Conservation (phyloP, 2,329 filamentous ascomycete genomes). For the Alternaria incomplexa region DNA sequence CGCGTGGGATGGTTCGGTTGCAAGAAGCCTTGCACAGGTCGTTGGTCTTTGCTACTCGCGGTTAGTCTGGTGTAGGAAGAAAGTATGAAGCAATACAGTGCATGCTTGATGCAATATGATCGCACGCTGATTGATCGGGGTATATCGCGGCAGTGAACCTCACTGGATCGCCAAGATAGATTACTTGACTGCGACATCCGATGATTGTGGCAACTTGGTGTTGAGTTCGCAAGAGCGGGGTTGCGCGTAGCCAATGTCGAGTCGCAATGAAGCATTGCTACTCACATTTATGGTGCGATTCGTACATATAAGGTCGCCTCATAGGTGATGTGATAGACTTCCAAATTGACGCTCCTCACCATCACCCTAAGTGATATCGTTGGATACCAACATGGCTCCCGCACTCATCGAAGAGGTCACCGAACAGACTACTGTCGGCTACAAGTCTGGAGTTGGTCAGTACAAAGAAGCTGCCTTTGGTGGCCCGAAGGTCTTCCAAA, state of each 20-base stretch:
- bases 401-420: slow-evolving; percentile 48
- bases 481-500: slow-evolving; percentile 52
- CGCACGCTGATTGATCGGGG: slow-evolving; percentile 27
- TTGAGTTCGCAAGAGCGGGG: slow-evolving; percentile 19
- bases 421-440: slow-evolving; percentile 31
- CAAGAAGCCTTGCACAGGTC: slow-evolving; percentile 3
- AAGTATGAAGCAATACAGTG: slow-evolving; percentile 37
- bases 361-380: not conserved
- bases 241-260: not conserved
- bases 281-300: not conserved
- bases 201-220: slow-evolving; percentile 41
- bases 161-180: slow-evolving; percentile 8
- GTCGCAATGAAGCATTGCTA: not conserved
- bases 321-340: not conserved
- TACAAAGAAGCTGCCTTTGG: slow-evolving; percentile 53
- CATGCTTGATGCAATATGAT: slow-evolving; percentile 38
- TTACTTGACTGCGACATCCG: not conserved
- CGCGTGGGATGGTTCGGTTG: slow-evolving; percentile 2
- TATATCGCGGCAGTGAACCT: slow-evolving; percentile 13
- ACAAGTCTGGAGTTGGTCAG: slow-evolving; percentile 43
- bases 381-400: slow-evolving; percentile 48
- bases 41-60: not conserved
- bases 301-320: slow-evolving; percentile 20
- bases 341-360: not conserved
- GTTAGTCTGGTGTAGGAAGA: slow-evolving; percentile 17